phyloP scores from a whole-genome alignment of 257 asterid genomes.

The Solanum dulcamara region DNA sequence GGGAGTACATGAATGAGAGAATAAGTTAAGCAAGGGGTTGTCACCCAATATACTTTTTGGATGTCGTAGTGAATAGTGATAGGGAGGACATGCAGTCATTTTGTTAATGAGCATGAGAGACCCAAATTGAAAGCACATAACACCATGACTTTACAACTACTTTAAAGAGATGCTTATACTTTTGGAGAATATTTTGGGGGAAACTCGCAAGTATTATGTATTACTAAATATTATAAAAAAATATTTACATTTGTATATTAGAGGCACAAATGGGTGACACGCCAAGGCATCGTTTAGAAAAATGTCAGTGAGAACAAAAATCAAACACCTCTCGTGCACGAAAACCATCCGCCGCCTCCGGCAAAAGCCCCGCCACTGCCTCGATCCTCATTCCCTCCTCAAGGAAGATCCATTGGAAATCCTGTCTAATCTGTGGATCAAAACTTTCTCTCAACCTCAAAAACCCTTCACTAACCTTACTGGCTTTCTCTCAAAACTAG shows the following conservation, averaged over 20 bases:
- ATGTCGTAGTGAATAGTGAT: no score
- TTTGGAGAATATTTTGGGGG: no score
- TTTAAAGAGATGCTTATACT: no score
- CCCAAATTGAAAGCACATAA: background rate
- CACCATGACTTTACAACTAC: background rate
- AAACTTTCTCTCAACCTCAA: slow-evolving; percentile 56
- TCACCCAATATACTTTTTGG: background rate
- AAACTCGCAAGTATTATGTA: background rate
- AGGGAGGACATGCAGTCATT: background rate
- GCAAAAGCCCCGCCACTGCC: background rate
- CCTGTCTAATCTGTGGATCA: slow-evolving; percentile 75
- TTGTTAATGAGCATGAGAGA: no score
- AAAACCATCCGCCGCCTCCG: slow-evolving; percentile 11
- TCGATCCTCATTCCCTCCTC: slow-evolving; percentile 44
- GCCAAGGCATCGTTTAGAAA: background rate
- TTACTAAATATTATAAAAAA: no score
- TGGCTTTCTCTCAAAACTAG: slow-evolving; percentile 78
- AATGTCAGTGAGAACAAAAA: slow-evolving; percentile 56
- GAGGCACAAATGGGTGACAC: background rate
- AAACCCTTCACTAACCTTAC: slow-evolving; percentile 68
- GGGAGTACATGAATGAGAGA: no score
- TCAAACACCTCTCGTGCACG: slow-evolving; percentile 45
- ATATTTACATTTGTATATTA: background rate
- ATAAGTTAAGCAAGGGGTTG: no score
- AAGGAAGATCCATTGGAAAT: slow-evolving; percentile 73